Conservation (phyloP, 2,329 filamentous ascomycete species). For the Ophiosphaerella herpotricha region DNA sequence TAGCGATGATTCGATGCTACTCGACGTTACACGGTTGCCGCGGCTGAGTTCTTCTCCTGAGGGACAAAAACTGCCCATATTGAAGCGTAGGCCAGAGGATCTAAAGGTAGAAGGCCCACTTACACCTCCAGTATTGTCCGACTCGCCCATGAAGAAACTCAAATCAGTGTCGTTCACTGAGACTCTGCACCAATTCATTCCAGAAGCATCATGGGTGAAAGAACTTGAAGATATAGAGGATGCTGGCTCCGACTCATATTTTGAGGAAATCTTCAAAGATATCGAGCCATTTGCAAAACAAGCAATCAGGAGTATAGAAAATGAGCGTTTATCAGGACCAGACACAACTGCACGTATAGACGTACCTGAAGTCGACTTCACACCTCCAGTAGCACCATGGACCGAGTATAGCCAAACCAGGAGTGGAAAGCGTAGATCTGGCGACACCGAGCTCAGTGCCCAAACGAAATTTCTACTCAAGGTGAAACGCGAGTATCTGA, state of each 20-base stretch:
- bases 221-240: constrained; percentile 18
- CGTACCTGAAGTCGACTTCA: constrained; percentile 55
- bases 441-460: constrained; percentile 32
- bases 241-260: constrained; percentile 17
- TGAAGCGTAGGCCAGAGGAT: constrained; percentile 43
- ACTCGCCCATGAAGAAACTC: constrained; percentile 45
- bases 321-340: constrained; percentile 53
- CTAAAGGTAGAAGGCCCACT: constrained; percentile 55
- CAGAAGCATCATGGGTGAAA: constrained; percentile 31
- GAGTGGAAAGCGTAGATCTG: constrained; percentile 3
- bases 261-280: constrained; percentile 40
- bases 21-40: constrained; percentile 30
- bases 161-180: constrained; percentile 49
- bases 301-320: constrained; percentile 42
- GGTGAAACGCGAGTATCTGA: constrained; percentile 41
- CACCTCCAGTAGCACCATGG: constrained; percentile 55
- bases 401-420: constrained; percentile 30
- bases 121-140: constrained; percentile 46
- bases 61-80: constrained; percentile 16
- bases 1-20: constrained; percentile 38
- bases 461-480: constrained; percentile 40
- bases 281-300: constrained; percentile 45
- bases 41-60: constrained; percentile 25
- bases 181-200: constrained; percentile 42
- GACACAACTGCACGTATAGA: constrained; percentile 55